These are phyloP conservation scores for Penicillium psychrofluorescens DNA, from an alignment of 495 filamentous ascomycete genomes.

Conservation along the genomic window DNA sequence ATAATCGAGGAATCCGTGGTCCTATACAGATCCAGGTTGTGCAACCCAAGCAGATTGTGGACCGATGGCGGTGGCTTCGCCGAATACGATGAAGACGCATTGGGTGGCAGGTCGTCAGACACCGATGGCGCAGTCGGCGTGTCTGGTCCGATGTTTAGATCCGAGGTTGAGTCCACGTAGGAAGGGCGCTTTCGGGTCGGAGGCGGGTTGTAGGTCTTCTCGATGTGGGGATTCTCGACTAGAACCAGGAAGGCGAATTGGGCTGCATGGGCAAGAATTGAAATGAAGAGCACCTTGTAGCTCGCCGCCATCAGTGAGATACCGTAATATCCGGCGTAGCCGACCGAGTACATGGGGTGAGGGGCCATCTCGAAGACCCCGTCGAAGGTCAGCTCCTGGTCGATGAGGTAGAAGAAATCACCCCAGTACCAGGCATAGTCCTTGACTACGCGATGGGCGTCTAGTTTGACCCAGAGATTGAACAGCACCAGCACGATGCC, in stretches of 20 bases:
- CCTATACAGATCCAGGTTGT: constrained; percentile 82
- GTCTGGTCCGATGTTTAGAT: constrained; percentile 25
- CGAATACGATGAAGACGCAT: constrained; percentile 29
- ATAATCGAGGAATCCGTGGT: constrained; percentile 75
- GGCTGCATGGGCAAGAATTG: constrained; percentile 86
- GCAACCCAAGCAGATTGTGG: constrained; percentile 72
- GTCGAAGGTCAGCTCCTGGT: constrained; percentile 95
- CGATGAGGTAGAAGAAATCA: constrained; percentile 98
- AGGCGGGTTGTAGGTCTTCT: constrained; percentile 93
- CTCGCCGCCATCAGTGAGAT: constrained; percentile 98
- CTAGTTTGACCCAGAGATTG: constrained; percentile 98
- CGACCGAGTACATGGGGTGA: constrained; percentile 98
- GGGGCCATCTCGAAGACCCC: constrained; percentile 99
- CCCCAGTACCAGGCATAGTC: constrained; percentile 99
- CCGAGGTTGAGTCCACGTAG: constrained; percentile 30
- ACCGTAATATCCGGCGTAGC: constrained; percentile 96
- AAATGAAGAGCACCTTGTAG: constrained; percentile 94
- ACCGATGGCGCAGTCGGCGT: constrained; percentile 29
- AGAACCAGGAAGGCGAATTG: constrained; percentile 87
- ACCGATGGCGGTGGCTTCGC: constrained; percentile 53
- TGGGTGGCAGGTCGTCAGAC: constrained; percentile 30
- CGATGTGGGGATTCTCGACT: constrained; percentile 96
- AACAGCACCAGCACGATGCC: constrained; percentile 80
- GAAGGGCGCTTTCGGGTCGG: constrained; percentile 57
- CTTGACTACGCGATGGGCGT: constrained; percentile 97